Conservation (phyloP, 345 rosid species). For the rapeseed (Brassica napus) region DNA sequence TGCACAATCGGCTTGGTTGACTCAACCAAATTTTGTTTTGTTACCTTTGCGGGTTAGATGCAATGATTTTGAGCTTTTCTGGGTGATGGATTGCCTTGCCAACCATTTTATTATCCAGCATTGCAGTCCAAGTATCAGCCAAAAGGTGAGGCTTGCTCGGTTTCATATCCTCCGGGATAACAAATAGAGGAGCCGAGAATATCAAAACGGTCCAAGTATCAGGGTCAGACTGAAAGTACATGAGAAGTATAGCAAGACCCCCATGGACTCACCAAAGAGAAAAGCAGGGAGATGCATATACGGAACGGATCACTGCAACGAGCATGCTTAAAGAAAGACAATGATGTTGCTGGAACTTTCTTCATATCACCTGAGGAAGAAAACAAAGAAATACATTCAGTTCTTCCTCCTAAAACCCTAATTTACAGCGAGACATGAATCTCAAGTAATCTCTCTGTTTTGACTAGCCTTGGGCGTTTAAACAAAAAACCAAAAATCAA, state of each 20-base stretch:
- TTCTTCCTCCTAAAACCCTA: neutral
- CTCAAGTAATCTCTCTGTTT: neutral
- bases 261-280: conserved; percentile 96
- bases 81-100: conserved; percentile 85
- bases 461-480: too few species aligned
- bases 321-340: conserved; percentile 74
- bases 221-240: conserved; percentile 89
- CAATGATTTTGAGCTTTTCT: conserved; percentile 77
- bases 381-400: neutral
- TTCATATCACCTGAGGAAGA: conserved; percentile 70
- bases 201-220: conserved; percentile 83
- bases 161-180: conserved; percentile 83
- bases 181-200: conserved; percentile 94
- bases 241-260: conserved; percentile 80
- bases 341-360: conserved; percentile 79
- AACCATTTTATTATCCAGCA: conserved; percentile 88
- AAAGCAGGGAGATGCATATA: conserved; percentile 78
- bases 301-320: conserved; percentile 62
- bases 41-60: conserved; percentile 73
- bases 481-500: too few species aligned
- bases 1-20: too few species aligned
- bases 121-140: conserved; percentile 94
- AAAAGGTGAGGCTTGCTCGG: conserved; percentile 71
- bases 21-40: too few species aligned
- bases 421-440: neutral